Evolutionary conservation across 1,139 yeast species (phyloP).

Genomic region (Yamadazyma songkhlaensis): DNA sequence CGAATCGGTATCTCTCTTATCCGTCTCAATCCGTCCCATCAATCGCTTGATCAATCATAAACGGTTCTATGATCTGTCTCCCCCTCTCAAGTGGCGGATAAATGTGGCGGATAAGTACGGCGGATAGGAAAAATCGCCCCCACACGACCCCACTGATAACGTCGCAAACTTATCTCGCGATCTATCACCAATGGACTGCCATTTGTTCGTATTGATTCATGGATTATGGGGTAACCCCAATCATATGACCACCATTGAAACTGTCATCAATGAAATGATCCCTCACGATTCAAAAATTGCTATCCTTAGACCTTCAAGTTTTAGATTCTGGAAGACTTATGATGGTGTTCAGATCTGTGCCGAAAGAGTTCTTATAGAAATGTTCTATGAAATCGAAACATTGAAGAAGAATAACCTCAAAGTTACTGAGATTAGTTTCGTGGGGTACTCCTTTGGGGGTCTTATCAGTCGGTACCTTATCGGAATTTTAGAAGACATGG

Average conservation of each 20-base stretch:
- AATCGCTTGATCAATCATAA: no score
- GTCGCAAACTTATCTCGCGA: no score
- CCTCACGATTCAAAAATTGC: slow-evolving; percentile 43
- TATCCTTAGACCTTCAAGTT: slow-evolving; percentile 65
- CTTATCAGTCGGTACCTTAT: slow-evolving; percentile 59
- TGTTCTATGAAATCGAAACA: slow-evolving; percentile 53
- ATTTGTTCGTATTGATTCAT: slow-evolving; percentile 76
- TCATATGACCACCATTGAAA: slow-evolving; percentile 64
- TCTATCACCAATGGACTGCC: slow-evolving; percentile 22
- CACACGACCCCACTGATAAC: no score
- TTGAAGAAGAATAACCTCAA: slow-evolving; percentile 37
- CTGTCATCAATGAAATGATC: slow-evolving; percentile 44
- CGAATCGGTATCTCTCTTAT: no score
- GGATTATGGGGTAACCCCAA: slow-evolving; percentile 87
- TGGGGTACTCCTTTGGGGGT: slow-evolving; percentile 46
- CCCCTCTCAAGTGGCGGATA: no score
- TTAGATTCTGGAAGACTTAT: slow-evolving; percentile 73
- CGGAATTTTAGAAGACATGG: slow-evolving; percentile 57
- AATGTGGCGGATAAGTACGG: no score
- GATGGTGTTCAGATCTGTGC: slow-evolving; percentile 82
- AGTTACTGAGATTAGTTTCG: slow-evolving; percentile 39
- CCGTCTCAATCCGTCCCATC: no score
- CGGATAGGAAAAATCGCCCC: no score
- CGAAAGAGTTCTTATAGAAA: slow-evolving; percentile 61
- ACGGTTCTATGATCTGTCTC: no score